A percentile compares a stretch with the other conserved stretches of the same genome.
These are phyloP conservation scores for Moesziomyces aphidis DNA, from an alignment of 1,284 basidiomycete species.

Conservation along the genomic window DNA sequence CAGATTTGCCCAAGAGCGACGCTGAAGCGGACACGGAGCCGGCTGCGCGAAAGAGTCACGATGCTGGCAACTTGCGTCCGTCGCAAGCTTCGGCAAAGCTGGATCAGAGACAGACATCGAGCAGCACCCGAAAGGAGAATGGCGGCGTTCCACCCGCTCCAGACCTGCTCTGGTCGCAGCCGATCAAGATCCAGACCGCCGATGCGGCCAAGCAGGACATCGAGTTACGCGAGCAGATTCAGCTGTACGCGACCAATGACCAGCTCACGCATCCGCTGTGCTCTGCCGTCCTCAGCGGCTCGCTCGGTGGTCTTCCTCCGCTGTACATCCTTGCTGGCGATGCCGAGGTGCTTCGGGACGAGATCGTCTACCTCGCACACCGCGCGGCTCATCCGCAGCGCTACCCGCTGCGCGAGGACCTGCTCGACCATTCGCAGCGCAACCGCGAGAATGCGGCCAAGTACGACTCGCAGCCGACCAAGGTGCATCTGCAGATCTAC, in stretches of 20 bases:
- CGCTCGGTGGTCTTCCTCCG: constrained; percentile 91
- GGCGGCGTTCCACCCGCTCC: constrained; percentile 39
- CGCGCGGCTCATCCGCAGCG: constrained; percentile 85
- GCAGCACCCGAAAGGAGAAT: background rate
- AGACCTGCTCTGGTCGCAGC: constrained; percentile 50
- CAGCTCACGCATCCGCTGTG: constrained; percentile 86
- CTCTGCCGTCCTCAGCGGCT: constrained; percentile 78
- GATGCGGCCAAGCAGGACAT: constrained; percentile 31
- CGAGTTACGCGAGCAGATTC: constrained; percentile 75
- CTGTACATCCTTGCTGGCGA: constrained; percentile 84
- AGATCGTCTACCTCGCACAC: constrained; percentile 86
- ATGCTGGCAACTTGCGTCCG: constrained; percentile 15
- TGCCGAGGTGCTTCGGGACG: constrained; percentile 87
- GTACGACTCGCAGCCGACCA: constrained; percentile 75
- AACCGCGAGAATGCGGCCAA: constrained; percentile 65
- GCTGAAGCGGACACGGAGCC: constrained; percentile 11
- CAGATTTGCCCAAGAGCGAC: constrained; percentile 4
- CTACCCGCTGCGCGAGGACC: constrained; percentile 77
- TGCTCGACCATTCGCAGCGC: constrained; percentile 70
- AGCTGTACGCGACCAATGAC: constrained; percentile 88
- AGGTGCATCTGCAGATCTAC: constrained; percentile 84
- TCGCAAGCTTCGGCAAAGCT: background rate
- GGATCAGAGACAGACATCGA: background rate
- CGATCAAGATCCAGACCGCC: constrained; percentile 37
- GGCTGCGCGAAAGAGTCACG: constrained; percentile 25